phyloP scores from a whole-genome alignment of 257 asterid genomes.

The Oldenlandia corymbosa region DNA sequence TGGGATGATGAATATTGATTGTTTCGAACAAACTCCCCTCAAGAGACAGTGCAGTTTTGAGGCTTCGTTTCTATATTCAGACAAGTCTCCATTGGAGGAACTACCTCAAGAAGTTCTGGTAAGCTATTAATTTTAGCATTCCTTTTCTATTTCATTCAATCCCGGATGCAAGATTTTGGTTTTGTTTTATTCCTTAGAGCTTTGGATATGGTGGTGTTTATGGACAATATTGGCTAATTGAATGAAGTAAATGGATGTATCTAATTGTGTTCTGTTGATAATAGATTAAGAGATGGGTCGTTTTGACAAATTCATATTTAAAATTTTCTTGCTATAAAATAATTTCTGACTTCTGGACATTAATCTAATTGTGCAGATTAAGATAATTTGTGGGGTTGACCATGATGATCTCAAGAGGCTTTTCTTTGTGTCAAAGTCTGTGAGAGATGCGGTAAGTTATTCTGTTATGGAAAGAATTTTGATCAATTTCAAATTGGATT shows the following conservation, averaged over 20 bases:
- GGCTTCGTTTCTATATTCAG: slow-evolving; percentile 6
- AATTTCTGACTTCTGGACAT: neutral
- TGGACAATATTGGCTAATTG: too few species aligned
- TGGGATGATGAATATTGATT: slow-evolving; percentile 17
- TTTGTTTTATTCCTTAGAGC: too few species aligned
- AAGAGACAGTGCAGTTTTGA: slow-evolving; percentile 34
- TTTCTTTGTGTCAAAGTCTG: slow-evolving; percentile 45
- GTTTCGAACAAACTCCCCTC: slow-evolving; percentile 10
- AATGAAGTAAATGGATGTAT: too few species aligned
- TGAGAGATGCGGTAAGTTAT: slow-evolving; percentile 34
- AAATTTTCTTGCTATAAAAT: too few species aligned
- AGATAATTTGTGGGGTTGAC: slow-evolving; percentile 66
- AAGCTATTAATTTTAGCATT: slow-evolving; percentile 4
- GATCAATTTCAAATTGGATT: neutral
- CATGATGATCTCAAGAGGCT: slow-evolving; percentile 77
- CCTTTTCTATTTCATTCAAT: neutral
- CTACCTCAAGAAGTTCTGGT: slow-evolving; percentile 73
- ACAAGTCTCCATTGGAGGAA: slow-evolving; percentile 38
- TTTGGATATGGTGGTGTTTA: too few species aligned
- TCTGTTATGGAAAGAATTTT: neutral
- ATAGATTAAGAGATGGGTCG: too few species aligned
- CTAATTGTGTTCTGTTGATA: too few species aligned
- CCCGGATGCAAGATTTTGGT: neutral
- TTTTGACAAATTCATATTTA: too few species aligned
- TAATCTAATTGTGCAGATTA: slow-evolving; percentile 29